A percentile compares a stretch with the other conserved stretches of the same genome.
phyloP scores from a whole-genome alignment of 129 eudicot genomes.

The Chrysanthemum seticuspe region DNA sequence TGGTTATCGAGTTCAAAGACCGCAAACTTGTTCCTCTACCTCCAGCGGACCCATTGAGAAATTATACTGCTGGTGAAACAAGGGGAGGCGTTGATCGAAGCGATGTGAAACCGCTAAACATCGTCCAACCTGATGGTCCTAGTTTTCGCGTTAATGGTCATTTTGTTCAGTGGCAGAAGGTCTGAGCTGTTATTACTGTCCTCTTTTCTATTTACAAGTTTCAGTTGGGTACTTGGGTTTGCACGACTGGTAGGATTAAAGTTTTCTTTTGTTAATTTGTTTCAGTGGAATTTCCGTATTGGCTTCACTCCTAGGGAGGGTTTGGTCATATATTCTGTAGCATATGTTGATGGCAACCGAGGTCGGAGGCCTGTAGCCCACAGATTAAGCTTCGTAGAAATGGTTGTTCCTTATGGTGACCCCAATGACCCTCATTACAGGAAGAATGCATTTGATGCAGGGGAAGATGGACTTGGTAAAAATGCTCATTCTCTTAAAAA shows the following conservation, averaged over 20 bases:
- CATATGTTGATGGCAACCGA: conserved; percentile 81
- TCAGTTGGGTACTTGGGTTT: neutral
- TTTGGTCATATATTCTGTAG: conserved; percentile 66
- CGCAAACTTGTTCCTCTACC: conserved; percentile 81
- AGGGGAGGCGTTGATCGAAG: conserved; percentile 83
- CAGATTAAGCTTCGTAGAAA: conserved; percentile 82
- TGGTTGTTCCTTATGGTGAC: conserved; percentile 96
- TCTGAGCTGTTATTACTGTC: conserved; percentile 3
- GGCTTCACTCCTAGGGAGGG: conserved; percentile 88
- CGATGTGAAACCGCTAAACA: conserved; percentile 69
- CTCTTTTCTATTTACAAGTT: conserved; percentile 6
- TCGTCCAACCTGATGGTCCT: conserved; percentile 82
- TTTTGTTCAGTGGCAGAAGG: conserved; percentile 90
- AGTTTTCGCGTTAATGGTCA: conserved; percentile 79
- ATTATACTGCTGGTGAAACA: conserved; percentile 79
- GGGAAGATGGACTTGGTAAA: conserved; percentile 92
- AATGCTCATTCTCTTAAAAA: conserved; percentile 92
- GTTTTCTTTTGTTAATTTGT: conserved; percentile 3
- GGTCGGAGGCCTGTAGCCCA: conserved; percentile 83
- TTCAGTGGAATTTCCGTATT: conserved; percentile 80
- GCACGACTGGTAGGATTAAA: conserved; percentile 14
- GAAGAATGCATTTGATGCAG: conserved; percentile 94
- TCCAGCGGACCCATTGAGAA: conserved; percentile 81
- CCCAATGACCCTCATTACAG: conserved; percentile 94
- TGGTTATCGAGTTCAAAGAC: conserved; percentile 75